Evolutionary conservation across 2,329 filamentous ascomycete genomes (phyloP).

Genomic region (Colletotrichum endophyticum): DNA sequence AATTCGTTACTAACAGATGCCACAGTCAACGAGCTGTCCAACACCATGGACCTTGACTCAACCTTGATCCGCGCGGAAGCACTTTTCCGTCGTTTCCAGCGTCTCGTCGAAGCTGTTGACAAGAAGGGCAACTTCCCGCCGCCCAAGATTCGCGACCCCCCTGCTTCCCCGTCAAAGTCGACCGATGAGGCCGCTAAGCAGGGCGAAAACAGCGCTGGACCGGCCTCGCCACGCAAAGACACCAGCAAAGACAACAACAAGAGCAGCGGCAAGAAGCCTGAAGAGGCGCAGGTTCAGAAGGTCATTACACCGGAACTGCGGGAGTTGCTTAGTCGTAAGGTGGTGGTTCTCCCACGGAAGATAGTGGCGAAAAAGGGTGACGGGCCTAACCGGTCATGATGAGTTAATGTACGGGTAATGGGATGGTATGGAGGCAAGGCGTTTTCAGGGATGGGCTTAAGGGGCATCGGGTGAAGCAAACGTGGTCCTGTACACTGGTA

Average conservation of each 20-base stretch:
- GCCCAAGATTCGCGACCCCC: conserved; percentile 35
- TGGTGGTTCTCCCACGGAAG: conserved; percentile 49
- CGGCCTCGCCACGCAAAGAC: conserved; percentile 28
- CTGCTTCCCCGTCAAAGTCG: conserved; percentile 10
- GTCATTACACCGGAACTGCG: conserved; percentile 64
- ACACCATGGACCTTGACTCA: conserved; percentile 87
- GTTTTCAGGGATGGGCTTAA: neutral
- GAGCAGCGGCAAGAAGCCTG: conserved; percentile 38
- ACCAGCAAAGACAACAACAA: conserved; percentile 39
- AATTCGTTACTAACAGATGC: conserved; percentile 5
- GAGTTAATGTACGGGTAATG: neutral
- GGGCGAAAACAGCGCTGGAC: conserved; percentile 26
- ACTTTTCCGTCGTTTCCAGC: conserved; percentile 86
- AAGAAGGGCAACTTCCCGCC: conserved; percentile 86
- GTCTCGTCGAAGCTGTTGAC: conserved; percentile 89
- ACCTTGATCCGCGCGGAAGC: conserved; percentile 88
- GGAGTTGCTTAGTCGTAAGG: conserved; percentile 53
- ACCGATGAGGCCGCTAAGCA: neutral
- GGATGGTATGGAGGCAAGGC: neutral
- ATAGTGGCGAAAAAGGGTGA: conserved; percentile 28
- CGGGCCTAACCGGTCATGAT: neutral
- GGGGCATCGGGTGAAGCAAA: neutral
- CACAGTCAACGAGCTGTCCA: conserved; percentile 90
- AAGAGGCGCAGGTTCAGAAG: conserved; percentile 40
- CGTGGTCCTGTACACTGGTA: too few relatives aligned